phyloP scores from a whole-genome alignment of 2,329 filamentous ascomycete genomes.

The Aaosphaeria arxii region DNA sequence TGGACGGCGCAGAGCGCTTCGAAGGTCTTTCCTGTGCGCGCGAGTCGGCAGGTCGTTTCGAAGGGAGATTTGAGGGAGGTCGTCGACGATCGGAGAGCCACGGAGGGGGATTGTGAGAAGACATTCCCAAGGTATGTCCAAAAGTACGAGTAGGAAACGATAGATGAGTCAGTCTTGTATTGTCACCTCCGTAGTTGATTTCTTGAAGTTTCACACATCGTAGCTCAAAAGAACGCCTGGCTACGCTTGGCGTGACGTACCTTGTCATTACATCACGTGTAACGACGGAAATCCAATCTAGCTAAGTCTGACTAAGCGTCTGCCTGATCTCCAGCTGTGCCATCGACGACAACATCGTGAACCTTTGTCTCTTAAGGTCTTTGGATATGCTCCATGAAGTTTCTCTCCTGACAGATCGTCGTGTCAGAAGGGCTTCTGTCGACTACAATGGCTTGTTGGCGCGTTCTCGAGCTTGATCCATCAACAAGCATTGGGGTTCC shows the following conservation, averaged over 20 bases:
- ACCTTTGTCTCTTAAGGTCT: no score
- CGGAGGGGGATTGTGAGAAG: constrained; percentile 30
- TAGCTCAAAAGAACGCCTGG: no score
- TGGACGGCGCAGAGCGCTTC: constrained; percentile 36
- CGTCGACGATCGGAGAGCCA: constrained; percentile 28
- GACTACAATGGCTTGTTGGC: constrained; percentile 28
- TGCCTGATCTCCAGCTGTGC: no score
- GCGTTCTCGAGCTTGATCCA: constrained; percentile 24
- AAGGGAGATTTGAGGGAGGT: constrained; percentile 32
- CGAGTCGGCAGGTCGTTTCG: constrained; percentile 44
- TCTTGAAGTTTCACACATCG: no score
- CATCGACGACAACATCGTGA: no score
- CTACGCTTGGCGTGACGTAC: no score
- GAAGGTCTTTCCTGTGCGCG: constrained; percentile 35
- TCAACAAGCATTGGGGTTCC: constrained; percentile 43
- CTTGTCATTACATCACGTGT: no score
- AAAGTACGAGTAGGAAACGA: not conserved
- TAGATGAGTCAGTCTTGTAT: not conserved
- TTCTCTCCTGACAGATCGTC: no score
- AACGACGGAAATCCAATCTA: no score
- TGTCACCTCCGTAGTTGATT: not conserved
- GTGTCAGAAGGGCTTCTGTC: no score
- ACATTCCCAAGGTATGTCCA: constrained; percentile 15
- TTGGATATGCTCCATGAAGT: no score
- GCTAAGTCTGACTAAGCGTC: no score